phyloP scores from a whole-genome alignment of 495 filamentous ascomycete species.

The Neurospora sp. region DNA sequence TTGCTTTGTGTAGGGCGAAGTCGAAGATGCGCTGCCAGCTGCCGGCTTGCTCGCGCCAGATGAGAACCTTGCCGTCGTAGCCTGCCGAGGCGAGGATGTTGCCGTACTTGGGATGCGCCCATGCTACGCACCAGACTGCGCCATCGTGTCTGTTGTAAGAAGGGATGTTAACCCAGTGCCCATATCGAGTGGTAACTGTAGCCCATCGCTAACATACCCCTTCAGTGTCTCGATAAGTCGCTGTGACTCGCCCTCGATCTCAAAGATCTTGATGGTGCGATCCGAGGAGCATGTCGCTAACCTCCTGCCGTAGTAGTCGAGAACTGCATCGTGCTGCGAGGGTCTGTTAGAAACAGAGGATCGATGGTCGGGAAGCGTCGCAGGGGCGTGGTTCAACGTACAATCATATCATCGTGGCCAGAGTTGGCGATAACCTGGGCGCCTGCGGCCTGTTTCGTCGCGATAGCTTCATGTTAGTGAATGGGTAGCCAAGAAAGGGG shows the following conservation, averaged over 20 bases:
- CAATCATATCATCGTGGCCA: conserved; percentile 98
- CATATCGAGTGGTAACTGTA: neutral
- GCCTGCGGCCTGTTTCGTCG: conserved; percentile 15
- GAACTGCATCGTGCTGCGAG: conserved; percentile 83
- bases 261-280: conserved; percentile 98
- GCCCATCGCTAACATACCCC: conserved; percentile 48
- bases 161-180: conserved; percentile 9
- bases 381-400: conserved; percentile 41
- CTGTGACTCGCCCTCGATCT: conserved; percentile 91
- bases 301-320: conserved; percentile 96
- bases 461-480: neutral
- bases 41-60: conserved; percentile 82
- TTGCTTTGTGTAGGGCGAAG: conserved; percentile 83
- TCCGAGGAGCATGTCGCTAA: conserved; percentile 97
- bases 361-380: neutral
- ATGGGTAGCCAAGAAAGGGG: neutral
- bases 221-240: conserved; percentile 86
- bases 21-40: conserved; percentile 79
- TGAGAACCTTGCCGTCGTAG: conserved; percentile 96
- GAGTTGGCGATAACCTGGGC: conserved; percentile 29
- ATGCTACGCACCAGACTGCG: conserved; percentile 92
- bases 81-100: conserved; percentile 90
- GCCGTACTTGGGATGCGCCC: conserved; percentile 97
- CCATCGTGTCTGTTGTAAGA: conserved; percentile 68
- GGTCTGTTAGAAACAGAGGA: neutral